Evolutionary conservation across 1,139 yeast species (phyloP).

Genomic region (Suhomyces choctaworum): DNA sequence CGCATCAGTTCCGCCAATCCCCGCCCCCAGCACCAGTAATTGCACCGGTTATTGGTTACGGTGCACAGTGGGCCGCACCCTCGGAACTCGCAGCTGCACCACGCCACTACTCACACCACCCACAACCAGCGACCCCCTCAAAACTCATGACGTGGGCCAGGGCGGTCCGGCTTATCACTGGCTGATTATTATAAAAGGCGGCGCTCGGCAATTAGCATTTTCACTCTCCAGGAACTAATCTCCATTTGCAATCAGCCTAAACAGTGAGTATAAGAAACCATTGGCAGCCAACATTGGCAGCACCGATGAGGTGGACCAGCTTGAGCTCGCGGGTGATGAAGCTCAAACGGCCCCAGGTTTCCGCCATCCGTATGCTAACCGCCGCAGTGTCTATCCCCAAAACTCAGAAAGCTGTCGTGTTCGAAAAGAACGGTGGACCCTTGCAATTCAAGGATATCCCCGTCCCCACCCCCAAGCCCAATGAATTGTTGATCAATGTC

Average conservation of each 20-base stretch:
- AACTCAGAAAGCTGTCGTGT: slow-evolving; percentile 71
- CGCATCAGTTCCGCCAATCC: too few relatives aligned
- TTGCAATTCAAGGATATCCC: slow-evolving; percentile 62
- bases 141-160: neutral
- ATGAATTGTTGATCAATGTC: slow-evolving; percentile 61
- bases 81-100: neutral
- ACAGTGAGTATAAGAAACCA: neutral
- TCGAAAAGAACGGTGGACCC: slow-evolving; percentile 68
- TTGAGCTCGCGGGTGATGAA: too few relatives aligned
- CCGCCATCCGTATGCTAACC: too few relatives aligned
- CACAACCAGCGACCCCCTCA: too few relatives aligned
- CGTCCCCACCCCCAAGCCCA: slow-evolving; percentile 60
- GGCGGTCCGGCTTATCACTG: neutral
- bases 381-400: slow-evolving; percentile 44
- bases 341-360: too few relatives aligned
- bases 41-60: too few relatives aligned
- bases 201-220: neutral
- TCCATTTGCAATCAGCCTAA: too few relatives aligned
- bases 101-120: neutral
- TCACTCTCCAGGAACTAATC: too few relatives aligned
- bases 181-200: neutral
- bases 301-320: too few relatives aligned
- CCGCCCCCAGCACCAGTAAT: too few relatives aligned
- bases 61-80: too few relatives aligned
- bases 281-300: too few relatives aligned